Evolutionary conservation across 2,329 filamentous ascomycete genomes (phyloP), one percentile per base, ranked within the genome.

Genomic region (Aspergillus costaricaensis): DNA sequence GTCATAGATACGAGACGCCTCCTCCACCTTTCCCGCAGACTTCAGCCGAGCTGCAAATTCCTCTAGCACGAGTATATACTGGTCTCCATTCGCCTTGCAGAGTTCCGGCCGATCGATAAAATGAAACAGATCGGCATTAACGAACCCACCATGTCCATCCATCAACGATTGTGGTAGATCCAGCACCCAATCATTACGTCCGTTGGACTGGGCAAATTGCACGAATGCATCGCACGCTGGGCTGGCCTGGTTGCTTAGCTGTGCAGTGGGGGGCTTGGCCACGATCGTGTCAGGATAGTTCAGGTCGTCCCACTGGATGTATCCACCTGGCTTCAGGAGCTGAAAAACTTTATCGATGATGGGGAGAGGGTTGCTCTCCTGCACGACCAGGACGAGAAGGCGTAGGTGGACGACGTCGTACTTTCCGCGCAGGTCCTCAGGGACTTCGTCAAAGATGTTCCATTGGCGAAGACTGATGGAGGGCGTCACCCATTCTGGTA

Each of bases 291-390:
- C 27, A 3, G 43, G 43, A 14, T 49, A 57, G 27, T 57, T 49
- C 30, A 57, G 30, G 25, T 51, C 55, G 15, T 57, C 55, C 55
- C 55, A 57, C 7, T 57, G 55, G 14, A 57, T 27, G 14, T 49
- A 57, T 9, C 55, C 55, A 6, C 55, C 47, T 1, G 55, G 55
- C n/a, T 57, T 57, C 4, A 57, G 43, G 30, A 57, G 9, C 7
- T 32, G 12, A 14, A 23, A 41, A 7, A 39, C 19, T 9, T 57
- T 43, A 17, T 25, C 4, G 9, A 57, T 51, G 7, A 57, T 50
- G 3, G 44, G 32, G 21, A 38, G 8, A 4, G 55, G 55, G 19
- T 57, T 39, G 17, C 43, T 50, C 5, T 49, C 36, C 19, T 50
- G 30, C 17, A 57, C 43, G 17, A 57, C 27, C 5, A 57, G 30